Evolutionary conservation across 2,329 filamentous ascomycete genomes (phyloP).

Genomic region (Stromatinia cepivora): DNA sequence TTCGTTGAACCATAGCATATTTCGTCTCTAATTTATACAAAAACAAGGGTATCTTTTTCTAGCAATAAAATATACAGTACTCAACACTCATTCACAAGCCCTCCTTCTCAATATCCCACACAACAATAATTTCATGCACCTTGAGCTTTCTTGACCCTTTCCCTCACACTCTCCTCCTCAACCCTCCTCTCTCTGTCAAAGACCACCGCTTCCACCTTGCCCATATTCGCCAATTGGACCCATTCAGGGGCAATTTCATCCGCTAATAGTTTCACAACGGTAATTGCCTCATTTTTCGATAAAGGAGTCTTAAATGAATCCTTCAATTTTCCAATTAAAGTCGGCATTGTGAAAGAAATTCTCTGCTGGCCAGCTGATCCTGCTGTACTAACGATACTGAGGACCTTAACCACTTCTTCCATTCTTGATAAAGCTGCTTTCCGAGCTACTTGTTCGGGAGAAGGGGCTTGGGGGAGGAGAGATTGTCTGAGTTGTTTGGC

Average conservation of each 20-base stretch:
- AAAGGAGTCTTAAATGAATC: constrained; percentile 60
- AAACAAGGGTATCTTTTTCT: constrained; percentile 18
- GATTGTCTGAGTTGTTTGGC: constrained; percentile 62
- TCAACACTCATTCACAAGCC: background rate
- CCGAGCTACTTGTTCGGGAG: constrained; percentile 58
- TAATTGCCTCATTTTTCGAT: constrained; percentile 48
- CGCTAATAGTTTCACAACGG: constrained; percentile 50
- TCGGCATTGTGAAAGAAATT: constrained; percentile 65
- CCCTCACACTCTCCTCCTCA: constrained; percentile 34
- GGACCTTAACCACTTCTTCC: constrained; percentile 65
- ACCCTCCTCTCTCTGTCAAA: constrained; percentile 43
- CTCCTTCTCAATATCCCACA: background rate
- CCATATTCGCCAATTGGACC: constrained; percentile 50
- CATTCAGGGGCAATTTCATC: constrained; percentile 50
- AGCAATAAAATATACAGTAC: background rate
- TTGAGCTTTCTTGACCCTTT: constrained; percentile 32
- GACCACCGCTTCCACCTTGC: constrained; percentile 48
- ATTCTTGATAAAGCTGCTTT: constrained; percentile 66
- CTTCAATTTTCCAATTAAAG: constrained; percentile 62
- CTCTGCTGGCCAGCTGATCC: constrained; percentile 54
- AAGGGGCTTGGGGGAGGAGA: constrained; percentile 47
- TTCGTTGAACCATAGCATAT: background rate
- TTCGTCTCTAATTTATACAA: background rate
- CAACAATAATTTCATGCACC: background rate
- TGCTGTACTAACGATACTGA: constrained; percentile 62